Percentiles rank a stretch among this genome's conserved stretches.
Conservation (phyloP, 352 stramenopile species). For the Phytopythium ostracodes region DNA sequence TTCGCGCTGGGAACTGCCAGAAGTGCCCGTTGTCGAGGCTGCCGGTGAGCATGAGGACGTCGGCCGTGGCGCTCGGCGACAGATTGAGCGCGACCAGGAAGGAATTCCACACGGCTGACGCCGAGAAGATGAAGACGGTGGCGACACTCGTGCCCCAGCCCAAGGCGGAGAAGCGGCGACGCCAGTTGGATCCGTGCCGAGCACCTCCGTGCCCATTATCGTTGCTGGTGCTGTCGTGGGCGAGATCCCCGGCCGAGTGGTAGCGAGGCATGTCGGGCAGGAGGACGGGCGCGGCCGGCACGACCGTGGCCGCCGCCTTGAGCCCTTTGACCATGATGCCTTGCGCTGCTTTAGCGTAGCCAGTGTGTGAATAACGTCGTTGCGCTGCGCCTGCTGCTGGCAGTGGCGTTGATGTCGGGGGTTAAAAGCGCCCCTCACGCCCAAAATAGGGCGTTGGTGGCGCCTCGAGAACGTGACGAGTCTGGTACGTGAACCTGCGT, state of each 20-base stretch:
- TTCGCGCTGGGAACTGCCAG: conserved; percentile 16
- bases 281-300: neutral
- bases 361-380: neutral
- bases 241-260: neutral
- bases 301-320: neutral
- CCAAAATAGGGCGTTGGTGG: neutral
- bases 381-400: neutral
- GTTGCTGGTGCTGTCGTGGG: neutral
- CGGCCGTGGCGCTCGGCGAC: conserved; percentile 25
- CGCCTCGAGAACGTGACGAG: neutral
- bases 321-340: neutral
- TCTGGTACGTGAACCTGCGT: neutral
- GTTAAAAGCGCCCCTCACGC: neutral
- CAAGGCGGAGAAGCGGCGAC: conserved; percentile 12
- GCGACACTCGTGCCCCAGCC: conserved; percentile 14
- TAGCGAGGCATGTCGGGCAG: conserved; percentile 3
- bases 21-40: conserved; percentile 27
- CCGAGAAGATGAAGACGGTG: conserved; percentile 15
- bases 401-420: neutral
- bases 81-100: conserved; percentile 32
- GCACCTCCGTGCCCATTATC: neutral
- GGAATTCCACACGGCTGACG: conserved; percentile 25
- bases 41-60: conserved; percentile 28
- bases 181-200: neutral
- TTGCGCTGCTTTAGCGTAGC: neutral